Conservation (phyloP, 1,284 basidiomycete genomes). For the Pyrrhoderma lamaoense region DNA sequence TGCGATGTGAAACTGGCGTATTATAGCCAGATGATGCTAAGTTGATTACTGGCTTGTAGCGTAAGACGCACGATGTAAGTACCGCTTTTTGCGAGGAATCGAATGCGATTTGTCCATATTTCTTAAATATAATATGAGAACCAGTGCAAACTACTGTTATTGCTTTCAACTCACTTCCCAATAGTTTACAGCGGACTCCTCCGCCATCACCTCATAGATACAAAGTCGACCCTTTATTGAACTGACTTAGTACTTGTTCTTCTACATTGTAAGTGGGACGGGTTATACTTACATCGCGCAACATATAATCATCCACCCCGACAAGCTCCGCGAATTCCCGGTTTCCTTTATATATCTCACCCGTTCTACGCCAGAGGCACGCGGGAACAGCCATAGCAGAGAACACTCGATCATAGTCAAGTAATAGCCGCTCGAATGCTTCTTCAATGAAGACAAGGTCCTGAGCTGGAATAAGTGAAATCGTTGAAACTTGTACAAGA, state of each 20-base stretch:
- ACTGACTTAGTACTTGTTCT: not conserved
- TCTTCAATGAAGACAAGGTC: conserved; percentile 98
- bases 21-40: conserved; percentile 21
- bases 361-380: conserved; percentile 93
- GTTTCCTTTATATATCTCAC: conserved; percentile 98
- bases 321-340: conserved; percentile 89
- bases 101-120: conserved; percentile 93
- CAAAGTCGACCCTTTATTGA: conserved; percentile 75
- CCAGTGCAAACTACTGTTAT: not conserved
- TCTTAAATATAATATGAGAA: conserved; percentile 35
- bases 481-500: conserved; percentile 1
- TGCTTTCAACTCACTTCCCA: conserved; percentile 81
- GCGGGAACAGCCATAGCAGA: conserved; percentile 95
- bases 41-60: conserved; percentile 58
- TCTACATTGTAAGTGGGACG: conserved; percentile 18
- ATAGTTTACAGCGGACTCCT: conserved; percentile 94
- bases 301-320: conserved; percentile 74
- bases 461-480: conserved; percentile 29
- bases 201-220: conserved; percentile 96
- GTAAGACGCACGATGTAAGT: conserved; percentile 86
- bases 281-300: conserved; percentile 63
- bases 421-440: conserved; percentile 89
- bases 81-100: conserved; percentile 86
- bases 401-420: conserved; percentile 95
- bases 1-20: conserved; percentile 19